Evolutionary conservation across 192 early-diverging fungal species (phyloP), one percentile per base, ranked within the genome.

Genomic region (Dissophora ornata): DNA sequence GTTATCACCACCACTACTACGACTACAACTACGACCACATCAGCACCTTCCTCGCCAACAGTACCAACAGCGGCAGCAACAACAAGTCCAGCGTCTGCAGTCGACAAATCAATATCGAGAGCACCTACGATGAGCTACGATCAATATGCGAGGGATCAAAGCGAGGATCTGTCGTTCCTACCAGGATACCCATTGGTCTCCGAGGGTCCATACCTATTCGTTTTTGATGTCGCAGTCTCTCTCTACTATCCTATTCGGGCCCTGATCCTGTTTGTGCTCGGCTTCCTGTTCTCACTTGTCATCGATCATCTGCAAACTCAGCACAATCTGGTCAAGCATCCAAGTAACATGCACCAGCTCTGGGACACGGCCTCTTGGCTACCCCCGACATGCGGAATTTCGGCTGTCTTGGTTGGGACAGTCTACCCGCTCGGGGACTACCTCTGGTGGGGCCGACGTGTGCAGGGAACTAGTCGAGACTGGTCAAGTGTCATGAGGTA

Each of bases 341-440:
- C 88, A 19, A 52, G 49, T 33, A 57, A 81, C 40, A 69, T 74
- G 33, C 29, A 52, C 3, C 79, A 82, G 33, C 64, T 87, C 44
- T 89, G 85, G 67, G 71, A 74, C 28, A 86, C 84, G 0, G 85
- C 89, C 10, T 80, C 82, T 4, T 91, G 90, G 90, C 63, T 91
- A 10, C 86, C 88, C 8, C 74, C 88, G 4, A 84, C 67, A 2
- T 91, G 90, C 45, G 90, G 90, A 15, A 57, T 82, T 19, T 62
- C 86, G 6, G 90, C 84, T 9, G 65, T 67, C 16, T 54, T 90
- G 32, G 74, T 90, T 13, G 88, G 88, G 82, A 86, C 81, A 62
- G 65, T 71, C 64, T 91, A 57, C 80, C 83, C 65, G 62, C 88
- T 68, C 54, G 86, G 55, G 61, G 85, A 81, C 62, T 61, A 75